Evolutionary conservation across 2,329 filamentous ascomycete species (phyloP).

Genomic region (Parascedosporium putredinis): DNA sequence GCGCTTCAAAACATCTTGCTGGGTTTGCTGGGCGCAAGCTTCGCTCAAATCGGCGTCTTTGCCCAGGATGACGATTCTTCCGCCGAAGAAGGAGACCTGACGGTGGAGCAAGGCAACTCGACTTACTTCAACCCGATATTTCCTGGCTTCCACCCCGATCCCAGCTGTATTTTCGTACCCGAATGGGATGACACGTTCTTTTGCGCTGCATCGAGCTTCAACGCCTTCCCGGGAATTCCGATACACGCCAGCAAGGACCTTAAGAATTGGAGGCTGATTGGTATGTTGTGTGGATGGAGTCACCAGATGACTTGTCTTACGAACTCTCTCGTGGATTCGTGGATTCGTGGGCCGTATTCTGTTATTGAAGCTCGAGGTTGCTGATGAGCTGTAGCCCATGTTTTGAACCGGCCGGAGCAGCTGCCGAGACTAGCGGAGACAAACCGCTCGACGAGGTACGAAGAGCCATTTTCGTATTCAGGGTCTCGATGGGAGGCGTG

Average conservation of each 20-base stretch:
- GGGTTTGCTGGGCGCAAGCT: not conserved
- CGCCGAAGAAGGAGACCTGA: not conserved
- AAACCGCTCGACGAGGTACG: constrained; percentile 12
- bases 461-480: constrained; percentile 14
- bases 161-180: constrained; percentile 30
- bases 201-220: constrained; percentile 41
- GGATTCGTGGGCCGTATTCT: not conserved
- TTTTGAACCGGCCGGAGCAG: constrained; percentile 28
- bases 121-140: constrained; percentile 32
- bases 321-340: not conserved
- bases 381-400: constrained; percentile 20
- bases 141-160: constrained; percentile 39
- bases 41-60: not conserved
- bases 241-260: constrained; percentile 43
- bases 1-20: not conserved
- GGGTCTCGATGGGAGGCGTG: not conserved
- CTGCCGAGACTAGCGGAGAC: constrained; percentile 23
- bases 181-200: constrained; percentile 34
- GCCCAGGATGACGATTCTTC: not conserved
- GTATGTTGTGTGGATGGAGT: not conserved
- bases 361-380: not conserved
- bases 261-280: constrained; percentile 32
- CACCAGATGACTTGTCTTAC: constrained; percentile 6
- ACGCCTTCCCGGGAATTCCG: constrained; percentile 40
- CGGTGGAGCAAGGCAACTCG: constrained; percentile 12